Conservation (phyloP, 2,329 filamentous ascomycete genomes). For the Botrytis porri region DNA sequence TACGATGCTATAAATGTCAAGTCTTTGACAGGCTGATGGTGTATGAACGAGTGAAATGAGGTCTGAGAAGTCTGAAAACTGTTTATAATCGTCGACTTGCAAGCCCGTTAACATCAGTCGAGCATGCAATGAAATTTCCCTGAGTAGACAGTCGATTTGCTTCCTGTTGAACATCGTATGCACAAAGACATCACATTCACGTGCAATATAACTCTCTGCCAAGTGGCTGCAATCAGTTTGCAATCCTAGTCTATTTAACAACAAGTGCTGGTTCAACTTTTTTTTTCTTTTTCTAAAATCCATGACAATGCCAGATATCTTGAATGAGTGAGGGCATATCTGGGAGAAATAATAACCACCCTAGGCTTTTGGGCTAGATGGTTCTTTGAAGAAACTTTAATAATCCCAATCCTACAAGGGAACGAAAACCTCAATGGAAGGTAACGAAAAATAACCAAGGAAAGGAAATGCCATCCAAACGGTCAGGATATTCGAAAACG, state of each 20-base stretch:
- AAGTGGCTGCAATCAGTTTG: not conserved
- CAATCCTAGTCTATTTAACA: not conserved
- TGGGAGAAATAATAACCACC: not conserved
- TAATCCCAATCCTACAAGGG: not conserved
- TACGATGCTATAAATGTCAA: not conserved
- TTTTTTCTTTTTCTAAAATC: not conserved
- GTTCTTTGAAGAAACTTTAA: not conserved
- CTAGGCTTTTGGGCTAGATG: not conserved
- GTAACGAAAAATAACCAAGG: no score
- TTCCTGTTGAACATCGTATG: not conserved
- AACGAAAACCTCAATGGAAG: not conserved
- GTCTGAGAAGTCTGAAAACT: not conserved
- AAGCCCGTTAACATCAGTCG: not conserved
- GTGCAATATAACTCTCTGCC: not conserved
- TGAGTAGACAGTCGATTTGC: not conserved
- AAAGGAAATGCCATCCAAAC: no score
- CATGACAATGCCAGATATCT: not conserved
- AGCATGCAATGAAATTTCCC: not conserved
- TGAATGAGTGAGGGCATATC: not conserved
- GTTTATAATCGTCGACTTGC: not conserved
- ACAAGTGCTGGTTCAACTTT: not conserved
- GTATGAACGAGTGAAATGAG: not conserved
- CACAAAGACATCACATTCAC: not conserved
- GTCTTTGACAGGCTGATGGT: no score
- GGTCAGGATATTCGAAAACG: no score